Percentiles rank a stretch among this genome's conserved stretches.
phyloP scores from a whole-genome alignment of 2,329 filamentous ascomycete species.

The Hymenoscyphus infarciens region DNA sequence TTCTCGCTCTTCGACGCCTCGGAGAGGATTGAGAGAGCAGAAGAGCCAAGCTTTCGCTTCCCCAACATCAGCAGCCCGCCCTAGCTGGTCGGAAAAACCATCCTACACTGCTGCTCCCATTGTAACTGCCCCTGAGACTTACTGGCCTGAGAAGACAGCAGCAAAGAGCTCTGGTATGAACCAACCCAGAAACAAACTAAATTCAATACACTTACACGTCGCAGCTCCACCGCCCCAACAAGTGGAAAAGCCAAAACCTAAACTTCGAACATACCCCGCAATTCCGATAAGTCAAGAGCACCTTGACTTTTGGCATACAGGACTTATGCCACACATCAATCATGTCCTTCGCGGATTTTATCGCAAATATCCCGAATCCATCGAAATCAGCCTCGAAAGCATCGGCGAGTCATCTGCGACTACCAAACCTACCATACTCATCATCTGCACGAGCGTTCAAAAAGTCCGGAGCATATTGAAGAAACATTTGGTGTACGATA shows the following conservation, averaged over 20 bases:
- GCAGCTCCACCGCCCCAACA: conserved; percentile 20
- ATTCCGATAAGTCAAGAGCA: conserved; percentile 56
- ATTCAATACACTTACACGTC: conserved; percentile 18
- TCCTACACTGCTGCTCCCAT: conserved; percentile 12
- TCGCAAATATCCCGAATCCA: conserved; percentile 69
- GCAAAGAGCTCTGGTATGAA: conserved; percentile 23
- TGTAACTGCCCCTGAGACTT: neutral
- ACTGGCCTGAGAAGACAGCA: conserved; percentile 26
- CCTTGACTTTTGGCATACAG: conserved; percentile 68
- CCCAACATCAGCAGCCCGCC: conserved; percentile 15
- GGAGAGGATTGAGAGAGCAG: conserved; percentile 20
- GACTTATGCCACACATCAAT: conserved; percentile 70
- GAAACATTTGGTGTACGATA: conserved; percentile 67
- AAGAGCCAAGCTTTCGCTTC: conserved; percentile 20
- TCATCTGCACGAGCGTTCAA: conserved; percentile 71
- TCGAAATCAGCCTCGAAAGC: conserved; percentile 73
- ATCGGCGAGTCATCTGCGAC: conserved; percentile 66
- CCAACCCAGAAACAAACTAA: neutral
- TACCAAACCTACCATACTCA: conserved; percentile 68
- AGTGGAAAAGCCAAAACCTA: conserved; percentile 35
- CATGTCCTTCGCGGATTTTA: conserved; percentile 67
- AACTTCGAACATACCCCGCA: conserved; percentile 57
- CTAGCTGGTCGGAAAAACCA: conserved; percentile 28
- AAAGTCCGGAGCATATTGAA: conserved; percentile 70
- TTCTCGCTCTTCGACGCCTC: conserved; percentile 24